Evolutionary conservation across 2,329 filamentous ascomycete genomes (phyloP), one percentile per base, ranked within the genome.

Genomic region (Beauveria asiatica): DNA sequence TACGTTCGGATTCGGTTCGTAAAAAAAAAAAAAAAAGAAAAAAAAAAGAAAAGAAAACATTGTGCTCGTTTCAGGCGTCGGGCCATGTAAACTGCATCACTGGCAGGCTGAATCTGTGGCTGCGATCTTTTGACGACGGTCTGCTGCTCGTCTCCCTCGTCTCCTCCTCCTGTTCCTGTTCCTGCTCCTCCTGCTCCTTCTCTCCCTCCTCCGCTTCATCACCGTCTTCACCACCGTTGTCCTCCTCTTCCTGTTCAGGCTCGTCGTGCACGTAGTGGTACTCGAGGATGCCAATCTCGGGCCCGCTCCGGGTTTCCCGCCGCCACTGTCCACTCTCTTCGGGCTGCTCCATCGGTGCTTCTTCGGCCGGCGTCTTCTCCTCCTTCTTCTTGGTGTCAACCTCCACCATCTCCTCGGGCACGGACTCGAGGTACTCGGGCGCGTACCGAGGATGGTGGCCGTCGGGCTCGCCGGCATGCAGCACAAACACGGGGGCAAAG

Each of bases 11-110:
- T 37, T 37, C 33, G 33, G 33, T 51, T 30, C 16, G 5, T 46
- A 6, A 27, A n/a, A 25, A 21, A 30, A 27, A 41, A 17, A 55
- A 21, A 23, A 23, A 23, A 23, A 23, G n/a, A n/a, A n/a, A n/a
- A 6, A 27, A n/a, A 25, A 21, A 30, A 27, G 25, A 17, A 55
- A 21, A 23, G 4, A 23, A 23, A 23, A 33, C 5, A 10, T 23
- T 2, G 23, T 25, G 4, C 25, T 33, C 39, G 33, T 55, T 23
- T 23, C 33, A 66, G 13, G 21, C 45, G 6, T 63, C 62, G 0
- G 65, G 65, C 69, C 69, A 72, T 13, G 62, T 41, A 33, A 63
- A 69, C 27, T 63, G 64, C 16, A 72, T 33, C 23, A 59, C 69
- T 2, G 71, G 71, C 10, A 73, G 65, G 46, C 71, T 73, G 41